These are phyloP conservation scores for Yamadazyma scolyti DNA, from an alignment of 805 yeast species.

Conservation along the genomic window DNA sequence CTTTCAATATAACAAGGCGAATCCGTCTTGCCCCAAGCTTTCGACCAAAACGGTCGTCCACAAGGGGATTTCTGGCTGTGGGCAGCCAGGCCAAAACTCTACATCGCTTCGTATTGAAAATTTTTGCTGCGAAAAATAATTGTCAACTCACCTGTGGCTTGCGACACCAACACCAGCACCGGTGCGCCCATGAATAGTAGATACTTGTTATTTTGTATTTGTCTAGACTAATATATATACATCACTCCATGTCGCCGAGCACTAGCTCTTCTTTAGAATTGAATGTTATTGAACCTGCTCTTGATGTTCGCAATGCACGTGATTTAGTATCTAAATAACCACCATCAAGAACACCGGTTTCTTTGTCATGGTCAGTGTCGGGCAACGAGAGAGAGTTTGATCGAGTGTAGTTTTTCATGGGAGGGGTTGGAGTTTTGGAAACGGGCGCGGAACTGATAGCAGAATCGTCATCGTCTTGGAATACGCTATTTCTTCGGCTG, in stretches of 20 bases:
- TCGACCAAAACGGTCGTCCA: constrained; percentile 43
- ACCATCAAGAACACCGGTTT: constrained; percentile 13
- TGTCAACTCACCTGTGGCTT: no score
- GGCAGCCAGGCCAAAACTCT: constrained; percentile 4
- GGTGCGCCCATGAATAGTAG: no score
- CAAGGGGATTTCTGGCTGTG: constrained; percentile 26
- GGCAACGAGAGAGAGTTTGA: neutral
- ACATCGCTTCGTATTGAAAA: neutral
- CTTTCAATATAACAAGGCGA: constrained; percentile 15
- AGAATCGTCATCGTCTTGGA: constrained; percentile 9
- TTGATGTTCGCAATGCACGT: constrained; percentile 1
- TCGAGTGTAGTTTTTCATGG: constrained; percentile 19
- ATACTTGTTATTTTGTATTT: no score
- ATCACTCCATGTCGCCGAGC: constrained; percentile 34
- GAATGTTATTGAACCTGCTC: constrained; percentile 1
- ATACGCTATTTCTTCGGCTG: constrained; percentile 11
- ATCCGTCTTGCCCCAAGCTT: constrained; percentile 31
- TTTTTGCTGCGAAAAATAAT: neutral
- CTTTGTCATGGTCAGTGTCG: neutral
- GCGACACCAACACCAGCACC: no score
- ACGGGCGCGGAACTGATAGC: constrained; percentile 4
- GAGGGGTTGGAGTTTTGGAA: constrained; percentile 6
- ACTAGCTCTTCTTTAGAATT: constrained; percentile 26
- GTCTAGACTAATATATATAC: no score
- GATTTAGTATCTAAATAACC: constrained; percentile 29